Base-by-base conservation (phyloP, 1,284 basidiomycete genomes). In the Moesziomyces sp. region DNA sequence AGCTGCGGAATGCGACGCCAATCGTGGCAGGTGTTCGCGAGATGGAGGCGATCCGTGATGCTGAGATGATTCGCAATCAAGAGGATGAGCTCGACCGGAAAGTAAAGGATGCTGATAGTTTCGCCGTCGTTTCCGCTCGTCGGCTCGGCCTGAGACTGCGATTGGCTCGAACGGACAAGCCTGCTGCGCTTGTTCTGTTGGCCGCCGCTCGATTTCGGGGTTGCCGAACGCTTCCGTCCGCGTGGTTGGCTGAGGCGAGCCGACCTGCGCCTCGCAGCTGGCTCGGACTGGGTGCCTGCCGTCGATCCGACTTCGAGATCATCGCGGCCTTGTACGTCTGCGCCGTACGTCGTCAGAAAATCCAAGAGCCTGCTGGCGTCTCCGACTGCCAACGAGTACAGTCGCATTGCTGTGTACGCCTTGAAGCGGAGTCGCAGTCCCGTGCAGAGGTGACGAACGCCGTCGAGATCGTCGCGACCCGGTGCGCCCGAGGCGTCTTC, bases 1-100 rank as follows among this genome's bases (percentile, higher is more conserved):
- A 61, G 52, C 30, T 61, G 28, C 16, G 59, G 52, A 34, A 61
- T 55, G 43, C 48, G 30, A 40, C 59, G 26, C 43, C 46, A 55
- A 7, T 55, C 47, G 34, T 45, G 40, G 8, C 59, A 34, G 0
- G 59, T 50, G 43, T 55, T 61, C 30, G 59, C 59, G n/a, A 61
- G 52, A 26, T 42, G 23, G 23, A 61, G 50, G 47, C 59, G 59
- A 19, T 61, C 52, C 16, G 46, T 24, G 30, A 53, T 16, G 5
- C 19, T 10, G 28, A 55, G 38, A 13, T 30, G 26, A 1, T 55
- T 38, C 16, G 48, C 52, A n/a, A 61, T 46, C 18, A 40, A 42
- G 18, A 61, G 21, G n/a, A 61, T 49, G 24, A 61, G 30, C 28
- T 61, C 59, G 46, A 51, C 40, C 0, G 59, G 47, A 9, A 61